Evolutionary conservation across 2,329 filamentous ascomycete species (phyloP).

Genomic region (Colletotrichum horii): DNA sequence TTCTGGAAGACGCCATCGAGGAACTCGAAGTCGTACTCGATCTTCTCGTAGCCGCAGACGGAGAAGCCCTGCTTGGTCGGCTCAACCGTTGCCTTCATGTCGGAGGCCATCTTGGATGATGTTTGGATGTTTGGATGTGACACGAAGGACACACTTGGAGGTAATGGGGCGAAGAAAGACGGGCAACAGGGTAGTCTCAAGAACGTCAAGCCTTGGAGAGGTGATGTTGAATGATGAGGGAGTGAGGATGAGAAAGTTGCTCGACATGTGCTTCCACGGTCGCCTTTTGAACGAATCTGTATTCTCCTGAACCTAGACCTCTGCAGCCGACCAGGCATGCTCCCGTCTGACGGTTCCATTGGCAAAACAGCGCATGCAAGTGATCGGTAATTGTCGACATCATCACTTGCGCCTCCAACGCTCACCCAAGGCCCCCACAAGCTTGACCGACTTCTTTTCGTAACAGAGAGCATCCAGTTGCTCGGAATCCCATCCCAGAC

Average conservation of each 20-base stretch:
- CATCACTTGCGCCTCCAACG: conserved; percentile 18
- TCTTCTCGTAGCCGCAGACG: conserved; percentile 77
- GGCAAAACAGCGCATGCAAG: background rate
- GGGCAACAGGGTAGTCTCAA: background rate
- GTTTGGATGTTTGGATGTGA: background rate
- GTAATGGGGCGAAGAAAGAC: background rate
- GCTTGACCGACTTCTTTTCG: background rate
- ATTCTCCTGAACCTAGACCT: background rate
- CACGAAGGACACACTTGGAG: background rate
- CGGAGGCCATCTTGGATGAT: conserved; percentile 60
- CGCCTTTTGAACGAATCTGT: conserved; percentile 5
- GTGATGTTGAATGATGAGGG: background rate
- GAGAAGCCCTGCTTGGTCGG: conserved; percentile 71
- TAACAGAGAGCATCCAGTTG: background rate
- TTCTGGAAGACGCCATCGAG: conserved; percentile 71
- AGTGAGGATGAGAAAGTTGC: background rate
- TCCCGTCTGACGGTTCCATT: background rate
- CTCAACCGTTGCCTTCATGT: conserved; percentile 69
- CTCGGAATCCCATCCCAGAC: background rate
- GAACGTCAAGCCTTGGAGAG: background rate
- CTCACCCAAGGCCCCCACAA: background rate
- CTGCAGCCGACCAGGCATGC: background rate
- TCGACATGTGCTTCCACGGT: background rate
- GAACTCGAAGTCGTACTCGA: conserved; percentile 77
- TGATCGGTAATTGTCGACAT: conserved; percentile 13